Conservation (phyloP, 2,329 filamentous ascomycete genomes). For the Talaromyces sp. region DNA sequence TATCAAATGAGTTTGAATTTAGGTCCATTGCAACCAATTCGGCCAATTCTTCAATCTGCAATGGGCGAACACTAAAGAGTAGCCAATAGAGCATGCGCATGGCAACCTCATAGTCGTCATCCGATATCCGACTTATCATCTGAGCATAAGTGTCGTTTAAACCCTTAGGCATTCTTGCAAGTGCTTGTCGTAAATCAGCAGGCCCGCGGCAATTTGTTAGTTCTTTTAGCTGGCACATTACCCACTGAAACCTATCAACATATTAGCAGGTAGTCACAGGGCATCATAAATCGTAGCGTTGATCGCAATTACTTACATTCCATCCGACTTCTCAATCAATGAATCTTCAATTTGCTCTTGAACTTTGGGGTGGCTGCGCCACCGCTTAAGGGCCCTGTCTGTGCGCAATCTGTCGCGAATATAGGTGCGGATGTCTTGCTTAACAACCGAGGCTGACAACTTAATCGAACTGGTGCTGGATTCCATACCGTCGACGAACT, state of each 20-base stretch:
- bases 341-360: constrained; percentile 10
- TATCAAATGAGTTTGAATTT: neutral
- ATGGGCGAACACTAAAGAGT: constrained; percentile 4
- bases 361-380: constrained; percentile 1
- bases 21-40: constrained; percentile 9
- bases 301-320: constrained; percentile 2
- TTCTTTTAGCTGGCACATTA: constrained; percentile 7
- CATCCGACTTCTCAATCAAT: constrained; percentile 6
- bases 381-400: constrained; percentile 8
- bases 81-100: constrained; percentile 10
- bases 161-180: constrained; percentile 1
- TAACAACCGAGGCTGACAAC: constrained; percentile 4
- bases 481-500: constrained; percentile 2
- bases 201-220: constrained; percentile 1
- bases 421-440: constrained; percentile 10
- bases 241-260: constrained; percentile 9
- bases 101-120: constrained; percentile 3
- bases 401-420: constrained; percentile 5
- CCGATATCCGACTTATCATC: constrained; percentile 4
- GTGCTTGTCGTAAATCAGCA: constrained; percentile 5
- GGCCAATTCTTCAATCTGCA: constrained; percentile 9
- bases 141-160: constrained; percentile 9
- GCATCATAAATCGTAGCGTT: neutral
- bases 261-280: neutral
- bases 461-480: neutral